These are phyloP conservation scores for Tephrocybe sp. DNA, from an alignment of 768 basidiomycete species.

Conservation along the genomic window DNA sequence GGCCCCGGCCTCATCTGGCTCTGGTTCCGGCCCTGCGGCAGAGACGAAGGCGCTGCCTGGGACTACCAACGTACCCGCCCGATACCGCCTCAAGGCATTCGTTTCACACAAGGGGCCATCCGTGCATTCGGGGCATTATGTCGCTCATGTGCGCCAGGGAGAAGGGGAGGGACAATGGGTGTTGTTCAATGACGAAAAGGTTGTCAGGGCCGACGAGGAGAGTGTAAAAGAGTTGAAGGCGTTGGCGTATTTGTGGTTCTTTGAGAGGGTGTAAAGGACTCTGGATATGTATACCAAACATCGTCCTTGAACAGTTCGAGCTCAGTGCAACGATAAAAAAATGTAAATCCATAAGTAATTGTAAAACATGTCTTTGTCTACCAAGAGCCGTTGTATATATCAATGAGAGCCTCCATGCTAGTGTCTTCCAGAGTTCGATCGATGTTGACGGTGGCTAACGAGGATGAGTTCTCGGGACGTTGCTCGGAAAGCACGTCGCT, in stretches of 20 bases:
- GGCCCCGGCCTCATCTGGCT: slow-evolving; percentile 19
- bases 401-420: background rate
- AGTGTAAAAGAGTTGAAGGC: slow-evolving; percentile 79
- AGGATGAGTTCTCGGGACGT: background rate
- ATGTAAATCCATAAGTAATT: background rate
- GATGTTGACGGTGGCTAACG: background rate
- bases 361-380: background rate
- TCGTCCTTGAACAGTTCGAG: too few relatives aligned
- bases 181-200: slow-evolving; percentile 95
- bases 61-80: slow-evolving; percentile 61
- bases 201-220: slow-evolving; percentile 81
- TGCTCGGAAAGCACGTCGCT: background rate
- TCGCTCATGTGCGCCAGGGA: slow-evolving; percentile 67
- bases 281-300: too few relatives aligned
- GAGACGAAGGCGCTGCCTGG: slow-evolving; percentile 35
- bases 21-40: slow-evolving; percentile 20
- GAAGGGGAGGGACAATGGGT: slow-evolving; percentile 60
- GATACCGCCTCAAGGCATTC: slow-evolving; percentile 85
- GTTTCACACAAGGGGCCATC: slow-evolving; percentile 97
- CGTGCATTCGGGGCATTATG: slow-evolving; percentile 93
- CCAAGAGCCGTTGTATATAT: slow-evolving; percentile 6
- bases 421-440: background rate
- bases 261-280: slow-evolving; percentile 63
- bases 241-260: slow-evolving; percentile 92
- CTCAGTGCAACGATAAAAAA: too few relatives aligned